Evolutionary conservation across 106 monocot genomes (phyloP).

Genomic region (Ottelia alismoides): DNA sequence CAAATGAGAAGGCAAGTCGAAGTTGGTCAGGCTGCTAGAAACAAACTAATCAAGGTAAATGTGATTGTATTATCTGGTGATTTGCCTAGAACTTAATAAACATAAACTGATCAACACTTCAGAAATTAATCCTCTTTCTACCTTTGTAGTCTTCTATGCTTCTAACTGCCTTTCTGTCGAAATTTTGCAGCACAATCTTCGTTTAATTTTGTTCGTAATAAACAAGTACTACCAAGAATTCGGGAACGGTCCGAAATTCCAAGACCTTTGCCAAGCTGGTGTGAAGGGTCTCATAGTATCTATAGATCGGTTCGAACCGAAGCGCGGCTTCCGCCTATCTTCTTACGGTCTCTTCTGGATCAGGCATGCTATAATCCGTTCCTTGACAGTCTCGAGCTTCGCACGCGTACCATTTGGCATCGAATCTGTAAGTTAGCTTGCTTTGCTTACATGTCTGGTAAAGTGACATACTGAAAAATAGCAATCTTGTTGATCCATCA

Average conservation of each 20-base stretch:
- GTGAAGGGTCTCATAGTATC: constrained; percentile 68
- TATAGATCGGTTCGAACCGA: constrained; percentile 82
- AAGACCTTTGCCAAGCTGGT: constrained; percentile 94
- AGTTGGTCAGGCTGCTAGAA: constrained; percentile 76
- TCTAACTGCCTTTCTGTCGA: neutral
- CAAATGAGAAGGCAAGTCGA: constrained; percentile 44
- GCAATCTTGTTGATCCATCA: constrained; percentile 20
- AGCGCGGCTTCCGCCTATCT: constrained; percentile 68
- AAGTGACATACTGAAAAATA: no score
- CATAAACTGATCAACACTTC: no score
- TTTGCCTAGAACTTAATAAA: no score
- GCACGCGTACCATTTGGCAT: constrained; percentile 64
- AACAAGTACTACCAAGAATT: constrained; percentile 83
- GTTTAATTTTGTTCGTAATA: constrained; percentile 65
- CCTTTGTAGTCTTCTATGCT: neutral
- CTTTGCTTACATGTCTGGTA: no score
- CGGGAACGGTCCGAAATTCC: constrained; percentile 46
- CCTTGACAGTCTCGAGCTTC: constrained; percentile 72
- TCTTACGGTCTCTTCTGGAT: constrained; percentile 93
- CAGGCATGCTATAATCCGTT: constrained; percentile 72
- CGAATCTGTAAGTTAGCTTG: constrained; percentile 82
- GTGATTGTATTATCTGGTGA: no score
- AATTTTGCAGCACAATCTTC: constrained; percentile 83
- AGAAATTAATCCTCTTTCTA: neutral
- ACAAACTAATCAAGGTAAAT: constrained; percentile 91